Evolutionary conservation across 78 protist genomes (phyloP).

Genomic region (Polysphondylium violaceum): DNA sequence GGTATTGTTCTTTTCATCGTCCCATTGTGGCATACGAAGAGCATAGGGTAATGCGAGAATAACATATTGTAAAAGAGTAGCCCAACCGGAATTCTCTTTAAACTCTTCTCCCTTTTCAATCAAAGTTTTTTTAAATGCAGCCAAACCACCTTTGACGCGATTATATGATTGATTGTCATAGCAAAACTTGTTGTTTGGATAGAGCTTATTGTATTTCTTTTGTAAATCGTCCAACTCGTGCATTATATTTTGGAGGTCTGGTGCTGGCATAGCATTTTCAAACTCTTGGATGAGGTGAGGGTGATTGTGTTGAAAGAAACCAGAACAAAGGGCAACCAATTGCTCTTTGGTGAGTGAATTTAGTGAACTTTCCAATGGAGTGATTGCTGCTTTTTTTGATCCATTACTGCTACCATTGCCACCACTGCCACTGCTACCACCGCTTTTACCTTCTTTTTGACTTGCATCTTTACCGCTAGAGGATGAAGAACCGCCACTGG

Average conservation of each 20-base stretch:
- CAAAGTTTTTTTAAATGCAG: constrained; percentile 47
- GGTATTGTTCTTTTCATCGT: constrained; percentile 70
- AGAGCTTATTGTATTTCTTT: constrained; percentile 68
- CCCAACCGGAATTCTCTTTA: constrained; percentile 68
- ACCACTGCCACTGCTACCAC: neutral
- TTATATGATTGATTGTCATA: constrained; percentile 55
- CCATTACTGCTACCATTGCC: no score
- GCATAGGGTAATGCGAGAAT: constrained; percentile 68
- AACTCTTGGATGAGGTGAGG: constrained; percentile 55
- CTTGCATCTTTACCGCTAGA: neutral
- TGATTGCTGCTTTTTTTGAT: neutral
- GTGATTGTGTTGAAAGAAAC: constrained; percentile 28
- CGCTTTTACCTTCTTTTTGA: neutral
- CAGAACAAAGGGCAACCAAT: constrained; percentile 38
- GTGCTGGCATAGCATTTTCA: constrained; percentile 77
- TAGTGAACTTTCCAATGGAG: constrained; percentile 60
- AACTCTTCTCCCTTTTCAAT: constrained; percentile 65
- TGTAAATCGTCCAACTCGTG: constrained; percentile 47
- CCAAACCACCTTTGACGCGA: constrained; percentile 67
- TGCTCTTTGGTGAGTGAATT: constrained; percentile 72
- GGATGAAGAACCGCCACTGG: neutral
- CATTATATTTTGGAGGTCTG: constrained; percentile 69
- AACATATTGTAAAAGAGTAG: constrained; percentile 62
- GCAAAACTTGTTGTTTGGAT: constrained; percentile 61
- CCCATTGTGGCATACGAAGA: constrained; percentile 71